Evolutionary conservation across 768 basidiomycete genomes (phyloP).

Genomic region (Mycena filopes): DNA sequence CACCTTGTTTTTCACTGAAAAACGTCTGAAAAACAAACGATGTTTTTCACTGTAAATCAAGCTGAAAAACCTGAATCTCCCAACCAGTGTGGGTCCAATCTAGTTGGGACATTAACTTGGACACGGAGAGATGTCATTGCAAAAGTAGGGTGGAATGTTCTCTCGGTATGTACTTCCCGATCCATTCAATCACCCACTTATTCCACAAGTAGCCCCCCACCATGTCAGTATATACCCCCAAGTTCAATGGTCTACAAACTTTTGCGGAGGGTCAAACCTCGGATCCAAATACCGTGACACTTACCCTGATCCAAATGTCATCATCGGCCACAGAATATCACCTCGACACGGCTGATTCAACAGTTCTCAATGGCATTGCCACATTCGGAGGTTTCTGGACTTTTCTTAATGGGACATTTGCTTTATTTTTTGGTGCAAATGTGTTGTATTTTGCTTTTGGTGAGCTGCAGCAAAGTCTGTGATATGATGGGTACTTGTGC

Average conservation of each 20-base stretch:
- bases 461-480: neutral
- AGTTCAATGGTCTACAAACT: neutral
- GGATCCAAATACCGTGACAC: neutral
- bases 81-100: neutral
- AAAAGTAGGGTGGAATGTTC: too few species aligned
- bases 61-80: neutral
- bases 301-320: neutral
- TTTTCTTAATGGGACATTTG: conserved; percentile 10
- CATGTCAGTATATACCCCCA: neutral
- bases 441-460: conserved; percentile 7
- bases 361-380: neutral
- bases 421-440: conserved; percentile 8
- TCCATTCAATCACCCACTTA: too few species aligned
- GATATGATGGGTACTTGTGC: too few species aligned
- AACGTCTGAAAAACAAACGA: too few species aligned
- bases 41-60: too few species aligned
- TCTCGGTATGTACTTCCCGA: too few species aligned
- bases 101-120: too few species aligned
- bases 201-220: too few species aligned
- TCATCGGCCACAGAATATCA: too few species aligned
- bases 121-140: too few species aligned
- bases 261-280: neutral
- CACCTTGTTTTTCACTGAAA: too few species aligned
- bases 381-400: conserved; percentile 17
- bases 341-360: neutral